Evolutionary conservation across 2,329 filamentous ascomycete species (phyloP).

Genomic region (Aspergillus sp.): DNA sequence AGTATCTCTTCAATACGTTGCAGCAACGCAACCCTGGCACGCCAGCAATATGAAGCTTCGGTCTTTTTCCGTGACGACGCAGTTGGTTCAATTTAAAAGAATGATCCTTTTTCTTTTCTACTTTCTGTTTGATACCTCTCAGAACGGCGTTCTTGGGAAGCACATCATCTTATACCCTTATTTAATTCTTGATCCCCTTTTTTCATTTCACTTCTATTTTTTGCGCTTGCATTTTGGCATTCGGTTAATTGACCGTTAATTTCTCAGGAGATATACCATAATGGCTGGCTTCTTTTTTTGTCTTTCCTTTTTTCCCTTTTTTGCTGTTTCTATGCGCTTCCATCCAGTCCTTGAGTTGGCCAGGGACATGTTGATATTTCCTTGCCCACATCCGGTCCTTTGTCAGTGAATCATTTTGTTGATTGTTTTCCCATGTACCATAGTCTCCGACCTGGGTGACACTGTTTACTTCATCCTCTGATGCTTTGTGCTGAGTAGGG

Average conservation of each 20-base stretch:
- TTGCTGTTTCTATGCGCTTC: conserved; percentile 11
- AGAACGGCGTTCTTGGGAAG: conserved; percentile 28
- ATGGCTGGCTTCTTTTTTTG: conserved; percentile 8
- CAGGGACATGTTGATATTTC: conserved; percentile 6
- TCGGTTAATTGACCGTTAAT: conserved; percentile 15
- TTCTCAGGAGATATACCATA: conserved; percentile 11
- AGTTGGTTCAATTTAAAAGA: conserved; percentile 7
- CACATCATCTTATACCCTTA: conserved; percentile 33
- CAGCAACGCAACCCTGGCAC: conserved; percentile 35
- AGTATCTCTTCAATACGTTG: conserved; percentile 46
- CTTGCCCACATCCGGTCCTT: conserved; percentile 5
- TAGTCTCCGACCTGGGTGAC: conserved; percentile 9
- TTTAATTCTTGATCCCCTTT: conserved; percentile 30
- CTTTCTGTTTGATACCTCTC: conserved; percentile 20
- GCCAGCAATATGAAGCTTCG: conserved; percentile 33
- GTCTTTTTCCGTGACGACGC: conserved; percentile 5
- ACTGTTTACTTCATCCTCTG: conserved; percentile 1
- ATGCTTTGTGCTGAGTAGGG: conserved; percentile 6
- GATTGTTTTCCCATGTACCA: conserved; percentile 12
- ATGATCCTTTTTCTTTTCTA: conserved; percentile 2
- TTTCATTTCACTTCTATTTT: conserved; percentile 18
- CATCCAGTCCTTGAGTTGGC: background rate
- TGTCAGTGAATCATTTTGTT: background rate
- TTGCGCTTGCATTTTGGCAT: conserved; percentile 12
- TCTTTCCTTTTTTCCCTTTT: conserved; percentile 12